phyloP scores from a whole-genome alignment of 306 rosid genomes.

The Boehmeria nivea region DNA sequence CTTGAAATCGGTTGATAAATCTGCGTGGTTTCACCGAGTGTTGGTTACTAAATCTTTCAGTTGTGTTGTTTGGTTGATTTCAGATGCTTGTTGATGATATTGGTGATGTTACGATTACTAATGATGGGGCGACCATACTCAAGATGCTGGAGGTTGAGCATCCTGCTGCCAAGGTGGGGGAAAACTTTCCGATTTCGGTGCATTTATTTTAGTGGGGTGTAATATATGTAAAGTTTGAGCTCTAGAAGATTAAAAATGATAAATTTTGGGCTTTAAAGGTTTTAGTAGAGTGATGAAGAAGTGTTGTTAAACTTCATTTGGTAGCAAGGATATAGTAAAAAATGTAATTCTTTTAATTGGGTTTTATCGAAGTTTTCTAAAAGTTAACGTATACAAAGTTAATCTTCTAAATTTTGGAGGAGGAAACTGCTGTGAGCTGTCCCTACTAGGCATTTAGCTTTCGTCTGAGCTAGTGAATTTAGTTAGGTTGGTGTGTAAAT shows the following conservation, averaged over 20 bases:
- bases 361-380: no score
- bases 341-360: no score
- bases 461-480: not conserved
- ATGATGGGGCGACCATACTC: constrained; percentile 95
- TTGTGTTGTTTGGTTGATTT: constrained; percentile 15
- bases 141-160: constrained; percentile 98
- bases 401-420: no score
- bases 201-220: not conserved
- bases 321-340: no score
- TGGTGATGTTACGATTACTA: constrained; percentile 92
- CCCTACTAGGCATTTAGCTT: no score
- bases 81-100: constrained; percentile 97
- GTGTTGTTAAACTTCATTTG: no score
- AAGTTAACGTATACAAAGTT: no score
- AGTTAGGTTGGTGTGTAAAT: not conserved
- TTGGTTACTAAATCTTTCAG: not conserved
- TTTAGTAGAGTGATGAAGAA: no score
- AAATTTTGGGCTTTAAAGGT: no score
- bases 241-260: no score
- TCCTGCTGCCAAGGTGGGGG: constrained; percentile 87
- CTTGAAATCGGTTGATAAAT: no score
- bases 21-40: not conserved
- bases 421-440: no score
- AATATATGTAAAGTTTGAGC: not conserved
- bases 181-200: not conserved